A percentile compares a stretch with the other conserved stretches of the same genome.
Conservation (phyloP, 148 eudicot genomes). For the Arbutus unedo region DNA sequence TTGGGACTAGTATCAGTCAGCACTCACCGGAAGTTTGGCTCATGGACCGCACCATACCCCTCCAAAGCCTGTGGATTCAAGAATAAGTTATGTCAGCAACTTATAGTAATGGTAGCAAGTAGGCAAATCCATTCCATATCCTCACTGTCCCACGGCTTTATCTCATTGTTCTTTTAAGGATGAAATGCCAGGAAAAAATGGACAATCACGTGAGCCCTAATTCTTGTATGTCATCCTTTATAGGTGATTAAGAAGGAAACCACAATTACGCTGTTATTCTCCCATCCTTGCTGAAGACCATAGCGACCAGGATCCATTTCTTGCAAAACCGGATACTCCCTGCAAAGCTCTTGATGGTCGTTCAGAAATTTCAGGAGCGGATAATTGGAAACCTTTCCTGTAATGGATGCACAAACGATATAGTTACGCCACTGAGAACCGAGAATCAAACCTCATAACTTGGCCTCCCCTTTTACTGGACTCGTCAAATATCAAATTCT, state of each 20-base stretch:
- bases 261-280: constrained; percentile 99
- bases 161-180: constrained; percentile 78
- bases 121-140: constrained; percentile 94
- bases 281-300: constrained; percentile 99
- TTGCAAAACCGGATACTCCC: constrained; percentile 50
- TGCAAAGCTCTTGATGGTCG: constrained; percentile 61
- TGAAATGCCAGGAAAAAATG: constrained; percentile 66
- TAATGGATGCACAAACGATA: constrained; percentile 84
- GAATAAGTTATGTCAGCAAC: constrained; percentile 97
- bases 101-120: constrained; percentile 65
- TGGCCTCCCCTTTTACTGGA: constrained; percentile 56
- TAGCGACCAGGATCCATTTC: constrained; percentile 97
- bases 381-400: constrained; percentile 77
- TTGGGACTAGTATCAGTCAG: constrained; percentile 24
- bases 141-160: constrained; percentile 88
- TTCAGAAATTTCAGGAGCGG: constrained; percentile 60
- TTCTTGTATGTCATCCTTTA: constrained; percentile 84
- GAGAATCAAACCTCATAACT: constrained; percentile 48
- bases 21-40: constrained; percentile 92
- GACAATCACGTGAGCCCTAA: constrained; percentile 93
- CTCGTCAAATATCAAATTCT: constrained; percentile 38
- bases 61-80: constrained; percentile 99
- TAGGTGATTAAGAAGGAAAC: constrained; percentile 96
- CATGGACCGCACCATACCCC: constrained; percentile 88
- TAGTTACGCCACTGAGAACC: constrained; percentile 63